Conservation (phyloP, 176 grass and related monocot genomes). For the Thinopyrum elongatum region DNA sequence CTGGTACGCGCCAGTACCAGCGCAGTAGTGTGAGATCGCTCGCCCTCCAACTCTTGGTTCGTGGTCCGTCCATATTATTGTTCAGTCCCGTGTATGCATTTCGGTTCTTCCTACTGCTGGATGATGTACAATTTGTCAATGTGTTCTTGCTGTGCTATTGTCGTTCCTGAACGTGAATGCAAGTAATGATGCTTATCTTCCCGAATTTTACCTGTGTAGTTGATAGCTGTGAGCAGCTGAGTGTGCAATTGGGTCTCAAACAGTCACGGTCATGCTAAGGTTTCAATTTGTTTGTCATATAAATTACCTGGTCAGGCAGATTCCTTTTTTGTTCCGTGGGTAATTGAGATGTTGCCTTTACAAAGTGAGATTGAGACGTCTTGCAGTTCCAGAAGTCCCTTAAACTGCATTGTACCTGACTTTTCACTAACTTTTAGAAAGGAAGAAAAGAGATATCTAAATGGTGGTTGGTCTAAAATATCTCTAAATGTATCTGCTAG, state of each 20-base stretch:
- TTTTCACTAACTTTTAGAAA: background rate
- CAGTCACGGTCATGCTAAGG: background rate
- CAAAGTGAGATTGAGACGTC: conserved; percentile 15
- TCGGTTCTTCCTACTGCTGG: background rate
- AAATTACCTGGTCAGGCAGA: conserved; percentile 9
- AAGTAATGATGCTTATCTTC: background rate
- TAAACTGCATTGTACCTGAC: background rate
- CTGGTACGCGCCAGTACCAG: conserved; percentile 55
- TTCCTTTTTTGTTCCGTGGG: background rate
- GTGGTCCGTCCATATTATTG: background rate
- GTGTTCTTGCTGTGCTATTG: background rate
- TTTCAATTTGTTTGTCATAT: background rate
- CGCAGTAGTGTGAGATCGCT: conserved; percentile 28
- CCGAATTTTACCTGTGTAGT: conserved; percentile 4
- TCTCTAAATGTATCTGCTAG: background rate
- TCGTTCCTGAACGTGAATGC: background rate
- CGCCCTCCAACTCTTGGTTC: conserved; percentile 1
- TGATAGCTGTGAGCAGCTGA: background rate
- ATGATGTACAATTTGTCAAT: conserved; percentile 1
- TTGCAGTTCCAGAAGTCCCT: background rate
- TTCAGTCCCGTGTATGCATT: background rate
- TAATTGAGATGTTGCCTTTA: conserved; percentile 2
- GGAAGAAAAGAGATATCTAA: background rate
- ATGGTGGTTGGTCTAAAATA: background rate
- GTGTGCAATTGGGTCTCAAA: background rate